A percentile compares a stretch with the other conserved stretches of the same genome.
Conservation (phyloP, 1,139 yeast genomes). For the Suhomyces taliae region DNA sequence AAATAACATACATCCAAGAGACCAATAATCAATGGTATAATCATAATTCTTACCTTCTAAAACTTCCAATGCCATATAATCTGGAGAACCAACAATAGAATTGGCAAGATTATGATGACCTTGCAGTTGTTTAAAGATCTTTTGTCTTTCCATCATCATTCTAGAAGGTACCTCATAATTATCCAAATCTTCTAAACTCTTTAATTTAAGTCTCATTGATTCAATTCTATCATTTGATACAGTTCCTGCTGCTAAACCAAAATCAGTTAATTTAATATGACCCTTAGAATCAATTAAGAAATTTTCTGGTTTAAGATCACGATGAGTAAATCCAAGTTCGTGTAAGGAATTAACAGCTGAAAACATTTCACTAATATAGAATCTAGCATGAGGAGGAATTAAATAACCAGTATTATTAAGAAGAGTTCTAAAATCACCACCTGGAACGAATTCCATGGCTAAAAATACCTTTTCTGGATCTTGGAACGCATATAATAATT, state of each 20-base stretch:
- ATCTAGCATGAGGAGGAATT: conserved; percentile 93
- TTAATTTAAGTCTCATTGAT: conserved; percentile 83
- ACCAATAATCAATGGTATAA: conserved; percentile 98
- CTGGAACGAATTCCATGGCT: conserved; percentile 99
- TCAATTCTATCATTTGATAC: conserved; percentile 93
- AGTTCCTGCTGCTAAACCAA: conserved; percentile 96
- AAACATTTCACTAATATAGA: conserved; percentile 95
- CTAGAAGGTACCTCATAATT: conserved; percentile 71
- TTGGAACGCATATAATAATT: conserved; percentile 91
- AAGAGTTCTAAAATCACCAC: conserved; percentile 96
- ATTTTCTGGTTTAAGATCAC: conserved; percentile 97
- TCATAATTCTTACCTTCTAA: conserved; percentile 92
- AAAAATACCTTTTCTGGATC: conserved; percentile 85
- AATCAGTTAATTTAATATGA: conserved; percentile 94
- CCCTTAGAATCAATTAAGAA: conserved; percentile 92
- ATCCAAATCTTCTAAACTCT: conserved; percentile 70
- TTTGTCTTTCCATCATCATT: conserved; percentile 84
- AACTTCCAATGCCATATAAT: conserved; percentile 98
- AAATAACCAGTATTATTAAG: conserved; percentile 90
- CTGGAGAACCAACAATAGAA: conserved; percentile 97
- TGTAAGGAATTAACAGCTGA: conserved; percentile 91
- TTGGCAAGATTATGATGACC: conserved; percentile 72
- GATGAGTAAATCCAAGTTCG: conserved; percentile 92
- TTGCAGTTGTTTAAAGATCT: conserved; percentile 75
- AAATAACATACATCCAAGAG: conserved; percentile 90